These are phyloP conservation scores for Volvox africanus DNA, from an alignment of 139 green algal genomes.

Conservation along the genomic window DNA sequence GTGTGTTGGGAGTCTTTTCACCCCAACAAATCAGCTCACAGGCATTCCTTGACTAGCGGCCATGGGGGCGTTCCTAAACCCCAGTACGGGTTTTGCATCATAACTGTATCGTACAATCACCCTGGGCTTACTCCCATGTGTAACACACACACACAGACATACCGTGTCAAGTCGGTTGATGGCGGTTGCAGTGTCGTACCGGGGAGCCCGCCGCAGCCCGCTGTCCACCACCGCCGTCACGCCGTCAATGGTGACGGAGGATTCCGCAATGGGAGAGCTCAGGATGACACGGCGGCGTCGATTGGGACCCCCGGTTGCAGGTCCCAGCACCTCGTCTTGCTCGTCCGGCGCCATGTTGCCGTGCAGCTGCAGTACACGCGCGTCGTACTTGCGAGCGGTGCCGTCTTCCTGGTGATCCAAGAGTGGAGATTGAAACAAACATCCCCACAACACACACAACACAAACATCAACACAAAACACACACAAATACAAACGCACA, in stretches of 20 bases:
- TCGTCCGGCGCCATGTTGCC: conserved; percentile 65
- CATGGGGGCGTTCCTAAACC: no score
- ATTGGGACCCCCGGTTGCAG: background rate
- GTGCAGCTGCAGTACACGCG: conserved; percentile 68
- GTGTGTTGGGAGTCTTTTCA: no score
- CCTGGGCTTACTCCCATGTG: no score
- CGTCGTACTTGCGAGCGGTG: conserved; percentile 16
- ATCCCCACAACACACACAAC: no score
- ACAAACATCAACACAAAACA: no score
- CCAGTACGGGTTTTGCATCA: no score
- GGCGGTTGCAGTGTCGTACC: conserved; percentile 62
- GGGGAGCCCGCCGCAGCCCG: conserved; percentile 60
- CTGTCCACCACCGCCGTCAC: conserved; percentile 80
- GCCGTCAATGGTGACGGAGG: conserved; percentile 74
- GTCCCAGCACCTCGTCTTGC: conserved; percentile 69
- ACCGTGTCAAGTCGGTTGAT: conserved; percentile 60
- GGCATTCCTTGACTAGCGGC: no score
- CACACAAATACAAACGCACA: no score
- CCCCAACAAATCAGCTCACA: no score
- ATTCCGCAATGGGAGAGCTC: conserved; percentile 76
- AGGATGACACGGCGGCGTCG: conserved; percentile 70
- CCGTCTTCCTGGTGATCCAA: background rate
- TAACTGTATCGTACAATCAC: no score
- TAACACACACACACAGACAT: no score
- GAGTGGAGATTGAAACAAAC: no score